These are phyloP conservation scores for Arxiozyma heterogenica DNA, from an alignment of 1,139 yeast species.

Conservation along the genomic window DNA sequence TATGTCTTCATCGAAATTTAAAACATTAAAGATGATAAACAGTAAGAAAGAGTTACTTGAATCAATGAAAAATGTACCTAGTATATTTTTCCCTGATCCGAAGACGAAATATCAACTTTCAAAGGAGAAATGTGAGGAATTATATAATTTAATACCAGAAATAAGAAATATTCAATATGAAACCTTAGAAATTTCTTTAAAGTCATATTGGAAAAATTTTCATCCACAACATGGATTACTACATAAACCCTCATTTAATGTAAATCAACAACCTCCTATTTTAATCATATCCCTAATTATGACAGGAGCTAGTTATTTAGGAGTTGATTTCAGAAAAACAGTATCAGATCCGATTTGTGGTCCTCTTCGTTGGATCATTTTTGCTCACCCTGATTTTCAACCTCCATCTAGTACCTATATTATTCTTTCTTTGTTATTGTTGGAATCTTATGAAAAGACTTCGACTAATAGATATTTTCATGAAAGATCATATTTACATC, in stretches of 20 bases:
- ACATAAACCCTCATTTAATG: slow-evolving; percentile 56
- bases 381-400: slow-evolving; percentile 49
- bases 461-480: slow-evolving; percentile 50
- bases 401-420: slow-evolving; percentile 56
- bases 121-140: slow-evolving; percentile 9
- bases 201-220: slow-evolving; percentile 47
- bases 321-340: slow-evolving; percentile 21
- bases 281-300: slow-evolving; percentile 48
- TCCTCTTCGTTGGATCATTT: slow-evolving; percentile 55
- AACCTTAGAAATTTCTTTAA: slow-evolving; percentile 27
- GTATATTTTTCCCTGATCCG: slow-evolving; percentile 15
- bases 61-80: slow-evolving; percentile 16
- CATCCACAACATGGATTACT: slow-evolving; percentile 56
- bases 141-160: slow-evolving; percentile 25
- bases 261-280: slow-evolving; percentile 44
- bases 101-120: slow-evolving; percentile 11
- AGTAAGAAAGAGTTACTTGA: slow-evolving; percentile 8
- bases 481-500: slow-evolving; percentile 69
- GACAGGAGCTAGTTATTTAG: slow-evolving; percentile 41
- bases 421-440: slow-evolving; percentile 50
- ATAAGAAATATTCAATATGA: slow-evolving; percentile 14
- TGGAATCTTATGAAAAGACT: slow-evolving; percentile 63
- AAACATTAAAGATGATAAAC: slow-evolving; percentile 4
- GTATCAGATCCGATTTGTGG: slow-evolving; percentile 45
- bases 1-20: neutral